Base-by-base conservation (phyloP, 345 rosid species). In the Trapa incisa region DNA sequence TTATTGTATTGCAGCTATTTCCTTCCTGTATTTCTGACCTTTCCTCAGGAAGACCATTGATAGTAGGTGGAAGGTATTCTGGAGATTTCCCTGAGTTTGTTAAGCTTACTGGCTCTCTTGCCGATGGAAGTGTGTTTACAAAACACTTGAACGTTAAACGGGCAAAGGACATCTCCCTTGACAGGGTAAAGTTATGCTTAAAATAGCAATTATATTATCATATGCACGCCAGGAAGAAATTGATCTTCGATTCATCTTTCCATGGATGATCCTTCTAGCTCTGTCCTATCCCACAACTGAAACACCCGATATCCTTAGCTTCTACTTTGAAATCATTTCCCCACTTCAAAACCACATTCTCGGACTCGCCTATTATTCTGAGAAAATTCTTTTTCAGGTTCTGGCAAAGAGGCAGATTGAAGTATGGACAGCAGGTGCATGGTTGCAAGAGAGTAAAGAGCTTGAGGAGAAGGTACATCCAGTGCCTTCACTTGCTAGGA, bases 341-440 rank as follows among this genome's bases (percentile, higher is more conserved):
- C 37, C 37, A 37, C 32, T 35, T 67, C 33, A 32, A 47, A 12
- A 37, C 43, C 0, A 22, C 57, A 22, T 32, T 37, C 5, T 2
- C 11, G 3, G 11, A 47, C 9, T 39, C 35, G 15, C 42, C 16
- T 39, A 52, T 70, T 63, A 47, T 48, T 48, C 61, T 1, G 39
- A 7, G 37, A 37, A 47, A 60, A 61, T 42, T 33, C 57, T 69
- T 22, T n/a, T 0, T 8, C 83, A 87, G 98, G 61, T 93, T 69
- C 75, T 83, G 74, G 85, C 92, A 10, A 87, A 74, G 86, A 87
- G 87, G 74, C 91, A 86, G 71, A 87, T 93, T 47, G 87, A 90
- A 72, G 68, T 71, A 37, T 82, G 85, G 74, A 90, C 97, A 38
- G 84, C 92, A 68, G 82, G 72, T 68, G 94, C 97, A 33, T 92